Conservation (phyloP, 495 filamentous ascomycete genomes). For the Lineolata rhizophorae region DNA sequence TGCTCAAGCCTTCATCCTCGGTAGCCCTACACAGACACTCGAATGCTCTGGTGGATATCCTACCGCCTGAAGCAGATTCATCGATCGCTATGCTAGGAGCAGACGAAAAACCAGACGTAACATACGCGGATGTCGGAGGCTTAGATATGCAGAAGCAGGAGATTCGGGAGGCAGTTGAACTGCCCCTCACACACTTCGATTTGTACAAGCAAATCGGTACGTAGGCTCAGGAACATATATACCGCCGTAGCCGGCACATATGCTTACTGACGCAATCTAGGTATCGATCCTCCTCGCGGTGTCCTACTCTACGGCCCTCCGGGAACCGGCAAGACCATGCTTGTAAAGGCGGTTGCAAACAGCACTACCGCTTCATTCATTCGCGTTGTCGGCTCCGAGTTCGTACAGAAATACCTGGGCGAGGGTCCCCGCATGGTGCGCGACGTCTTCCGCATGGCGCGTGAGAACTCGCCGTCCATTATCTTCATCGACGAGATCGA, state of each 20-base stretch:
- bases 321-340: constrained; percentile 96
- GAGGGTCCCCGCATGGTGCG: constrained; percentile 97
- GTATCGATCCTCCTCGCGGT: constrained; percentile 92
- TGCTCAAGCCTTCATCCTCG: constrained; percentile 90
- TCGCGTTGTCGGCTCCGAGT: constrained; percentile 91
- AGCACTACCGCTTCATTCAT: constrained; percentile 97
- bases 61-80: constrained; percentile 91
- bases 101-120: constrained; percentile 95
- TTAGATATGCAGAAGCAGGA: constrained; percentile 99
- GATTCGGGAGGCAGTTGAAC: constrained; percentile 89
- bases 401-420: constrained; percentile 95
- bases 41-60: constrained; percentile 93
- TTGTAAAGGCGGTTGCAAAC: constrained; percentile 96
- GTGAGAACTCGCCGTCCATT: constrained; percentile 92
- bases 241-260: neutral
- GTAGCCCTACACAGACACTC: constrained; percentile 95
- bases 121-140: constrained; percentile 92
- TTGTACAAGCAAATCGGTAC: constrained; percentile 87
- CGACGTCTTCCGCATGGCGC: constrained; percentile 97
- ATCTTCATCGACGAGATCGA: constrained; percentile 99
- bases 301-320: constrained; percentile 92
- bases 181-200: constrained; percentile 91
- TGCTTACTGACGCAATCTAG: constrained; percentile 17
- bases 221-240: constrained; percentile 9
- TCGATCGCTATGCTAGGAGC: constrained; percentile 95